Base-by-base conservation (phyloP, 2,329 filamentous ascomycete genomes). In the Microsporum ferrugineum region DNA sequence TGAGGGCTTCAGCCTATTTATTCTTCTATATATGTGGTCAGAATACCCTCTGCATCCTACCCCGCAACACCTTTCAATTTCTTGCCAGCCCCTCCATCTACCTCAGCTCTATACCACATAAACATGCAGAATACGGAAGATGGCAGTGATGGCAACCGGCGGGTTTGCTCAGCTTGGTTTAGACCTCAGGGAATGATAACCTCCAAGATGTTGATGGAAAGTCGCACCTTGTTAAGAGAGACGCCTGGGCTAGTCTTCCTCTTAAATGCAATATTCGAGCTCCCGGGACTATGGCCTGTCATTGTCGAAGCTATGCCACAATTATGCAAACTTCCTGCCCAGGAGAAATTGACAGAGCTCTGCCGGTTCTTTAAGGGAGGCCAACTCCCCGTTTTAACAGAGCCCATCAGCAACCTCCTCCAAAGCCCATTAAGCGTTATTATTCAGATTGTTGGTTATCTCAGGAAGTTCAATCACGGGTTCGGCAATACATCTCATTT, bases 401-500 rank as follows among this genome's bases (percentile, higher is more conserved):
- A 57, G n/a, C 53, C 53, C 31, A 33, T 23, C 31, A 57, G 38
- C 31, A 57, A 57, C 31, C 23, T 57, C 8, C 23, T 57, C 53
- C 6, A 36, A 36, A 57, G 53, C n/a, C 53, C 53, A 34, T 17
- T 57, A n/a, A 27, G 31, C 12, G 53, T 57, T 14, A 36, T 57
- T 33, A 36, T 7, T 57, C 53, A 57, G 53, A 17, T 27, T 12
- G 38, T 57, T 31, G 53, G 17, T 23, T 23, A 57, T 12, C 38
- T 57, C 31, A 36, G 53, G 53, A 57, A 57, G 53, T 31, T 57
- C 53, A 57, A 31, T n/a, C 53, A 39, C 41, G 55, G 55, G 8
- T 39, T 36, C 55, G 55, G 41, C 33, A 14, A 38, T 38, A 27
- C 33, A 39, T 57, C 55, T 14, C 29, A 57, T 7, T 10, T 57